Percentiles rank a stretch among this genome's conserved stretches.
Conservation (phyloP, 345 rosid species). For the Gossypium thurberi region DNA sequence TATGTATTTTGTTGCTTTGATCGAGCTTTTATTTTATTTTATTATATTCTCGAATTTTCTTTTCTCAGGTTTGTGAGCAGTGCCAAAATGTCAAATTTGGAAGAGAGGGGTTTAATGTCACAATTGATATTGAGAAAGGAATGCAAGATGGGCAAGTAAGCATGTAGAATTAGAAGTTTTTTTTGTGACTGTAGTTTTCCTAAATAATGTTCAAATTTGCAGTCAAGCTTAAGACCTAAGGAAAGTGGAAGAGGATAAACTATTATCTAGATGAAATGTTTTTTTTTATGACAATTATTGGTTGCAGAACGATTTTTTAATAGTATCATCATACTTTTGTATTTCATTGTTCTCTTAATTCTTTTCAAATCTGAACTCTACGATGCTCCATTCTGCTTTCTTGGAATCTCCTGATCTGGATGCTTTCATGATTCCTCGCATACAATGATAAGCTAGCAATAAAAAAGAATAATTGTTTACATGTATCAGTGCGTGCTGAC, state of each 20-base stretch:
- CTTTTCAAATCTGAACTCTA: neutral
- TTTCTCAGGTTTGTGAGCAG: conserved; percentile 80
- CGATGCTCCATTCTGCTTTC: neutral
- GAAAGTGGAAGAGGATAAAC: neutral
- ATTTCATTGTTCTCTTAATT: neutral
- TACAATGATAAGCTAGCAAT: neutral
- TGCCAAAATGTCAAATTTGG: conserved; percentile 90
- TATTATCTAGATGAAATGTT: neutral
- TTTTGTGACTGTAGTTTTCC: neutral
- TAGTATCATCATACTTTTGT: neutral
- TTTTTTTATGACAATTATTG: neutral
- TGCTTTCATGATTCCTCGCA: neutral
- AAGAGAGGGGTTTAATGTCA: conserved; percentile 76
- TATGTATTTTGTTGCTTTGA: neutral
- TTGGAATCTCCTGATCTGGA: neutral
- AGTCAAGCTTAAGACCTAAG: neutral
- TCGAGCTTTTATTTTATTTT: neutral
- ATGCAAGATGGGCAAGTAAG: conserved; percentile 98
- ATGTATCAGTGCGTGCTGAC: neutral
- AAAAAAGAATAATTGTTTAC: neutral
- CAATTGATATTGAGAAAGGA: conserved; percentile 97
- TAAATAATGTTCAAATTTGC: neutral
- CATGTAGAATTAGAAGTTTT: neutral
- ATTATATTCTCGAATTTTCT: conserved; percentile 2
- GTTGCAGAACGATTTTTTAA: neutral